phyloP scores from a whole-genome alignment of 345 rosid genomes.

The Populus ilicifolia region DNA sequence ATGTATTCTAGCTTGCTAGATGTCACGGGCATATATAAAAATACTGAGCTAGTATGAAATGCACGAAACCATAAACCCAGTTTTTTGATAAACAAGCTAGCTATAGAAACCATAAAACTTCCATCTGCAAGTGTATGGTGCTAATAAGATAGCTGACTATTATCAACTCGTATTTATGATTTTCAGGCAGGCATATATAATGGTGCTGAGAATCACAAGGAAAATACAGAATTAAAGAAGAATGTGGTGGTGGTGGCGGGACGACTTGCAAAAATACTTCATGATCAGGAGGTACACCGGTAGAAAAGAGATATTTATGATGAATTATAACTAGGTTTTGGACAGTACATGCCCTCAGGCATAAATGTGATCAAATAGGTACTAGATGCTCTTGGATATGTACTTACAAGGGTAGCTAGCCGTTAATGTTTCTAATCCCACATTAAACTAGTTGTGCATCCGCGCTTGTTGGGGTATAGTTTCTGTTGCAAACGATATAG shows the following conservation, averaged over 20 bases:
- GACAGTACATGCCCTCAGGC: not conserved
- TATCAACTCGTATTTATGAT: too few species aligned
- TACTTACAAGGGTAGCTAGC: too few species aligned
- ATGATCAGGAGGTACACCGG: not conserved
- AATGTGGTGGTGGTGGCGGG: not conserved
- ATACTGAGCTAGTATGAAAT: too few species aligned
- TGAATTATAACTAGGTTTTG: not conserved
- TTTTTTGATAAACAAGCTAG: not conserved
- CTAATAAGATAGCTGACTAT: not conserved
- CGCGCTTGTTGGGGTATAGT: too few species aligned
- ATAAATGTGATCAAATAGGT: not conserved
- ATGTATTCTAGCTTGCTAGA: not conserved
- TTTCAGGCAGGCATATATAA: conserved; percentile 35
- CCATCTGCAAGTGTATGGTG: not conserved
- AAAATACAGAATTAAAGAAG: conserved; percentile 10
- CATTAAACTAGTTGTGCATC: too few species aligned
- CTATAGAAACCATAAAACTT: not conserved
- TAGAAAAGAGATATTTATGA: not conserved
- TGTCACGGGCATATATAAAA: too few species aligned
- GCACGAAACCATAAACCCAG: not conserved
- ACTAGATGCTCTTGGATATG: too few species aligned
- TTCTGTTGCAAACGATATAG: too few species aligned
- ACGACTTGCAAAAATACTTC: not conserved
- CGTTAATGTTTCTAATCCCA: too few species aligned
- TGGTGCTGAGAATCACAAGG: conserved; percentile 33